Evolutionary conservation across 1,284 basidiomycete species (phyloP).

Genomic region (Apiotrichum gamsii): DNA sequence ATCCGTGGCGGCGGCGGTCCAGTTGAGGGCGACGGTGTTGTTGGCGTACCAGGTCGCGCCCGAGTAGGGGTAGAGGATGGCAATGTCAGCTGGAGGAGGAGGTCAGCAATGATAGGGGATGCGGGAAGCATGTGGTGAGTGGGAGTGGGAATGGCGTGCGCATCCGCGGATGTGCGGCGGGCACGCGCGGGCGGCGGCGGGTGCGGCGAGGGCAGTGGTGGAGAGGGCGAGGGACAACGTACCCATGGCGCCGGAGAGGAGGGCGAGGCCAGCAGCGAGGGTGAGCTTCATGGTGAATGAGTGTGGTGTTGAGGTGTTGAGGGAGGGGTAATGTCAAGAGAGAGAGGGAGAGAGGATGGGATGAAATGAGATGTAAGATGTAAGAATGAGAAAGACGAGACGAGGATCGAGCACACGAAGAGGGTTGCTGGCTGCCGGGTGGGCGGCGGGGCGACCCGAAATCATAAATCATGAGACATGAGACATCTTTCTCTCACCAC

Average conservation of each 20-base stretch:
- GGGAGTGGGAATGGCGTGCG: too few species aligned
- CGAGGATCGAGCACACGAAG: too few species aligned
- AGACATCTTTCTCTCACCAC: too few species aligned
- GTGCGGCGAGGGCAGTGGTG: too few species aligned
- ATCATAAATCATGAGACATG: too few species aligned
- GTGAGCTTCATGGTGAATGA: conserved; percentile 12
- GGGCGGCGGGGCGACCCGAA: too few species aligned
- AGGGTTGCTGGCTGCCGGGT: too few species aligned
- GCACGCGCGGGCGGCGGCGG: too few species aligned
- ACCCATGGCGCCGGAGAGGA: conserved; percentile 22
- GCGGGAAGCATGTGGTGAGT: too few species aligned
- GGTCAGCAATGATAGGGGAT: too few species aligned
- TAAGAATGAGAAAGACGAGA: background rate
- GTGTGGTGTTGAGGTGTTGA: background rate
- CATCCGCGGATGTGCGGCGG: too few species aligned
- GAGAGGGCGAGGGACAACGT: too few species aligned
- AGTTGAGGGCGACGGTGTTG: conserved; percentile 41
- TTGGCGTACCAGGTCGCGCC: conserved; percentile 39
- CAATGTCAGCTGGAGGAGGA: conserved; percentile 33
- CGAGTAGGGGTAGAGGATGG: conserved; percentile 32
- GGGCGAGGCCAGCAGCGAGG: conserved; percentile 12
- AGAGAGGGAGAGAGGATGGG: background rate
- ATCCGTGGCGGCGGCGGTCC: conserved; percentile 34
- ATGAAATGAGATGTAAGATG: background rate
- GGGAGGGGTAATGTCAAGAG: background rate